Evolutionary conservation across 768 basidiomycete genomes (phyloP).

Genomic region (Rhizopogon vinicolor): DNA sequence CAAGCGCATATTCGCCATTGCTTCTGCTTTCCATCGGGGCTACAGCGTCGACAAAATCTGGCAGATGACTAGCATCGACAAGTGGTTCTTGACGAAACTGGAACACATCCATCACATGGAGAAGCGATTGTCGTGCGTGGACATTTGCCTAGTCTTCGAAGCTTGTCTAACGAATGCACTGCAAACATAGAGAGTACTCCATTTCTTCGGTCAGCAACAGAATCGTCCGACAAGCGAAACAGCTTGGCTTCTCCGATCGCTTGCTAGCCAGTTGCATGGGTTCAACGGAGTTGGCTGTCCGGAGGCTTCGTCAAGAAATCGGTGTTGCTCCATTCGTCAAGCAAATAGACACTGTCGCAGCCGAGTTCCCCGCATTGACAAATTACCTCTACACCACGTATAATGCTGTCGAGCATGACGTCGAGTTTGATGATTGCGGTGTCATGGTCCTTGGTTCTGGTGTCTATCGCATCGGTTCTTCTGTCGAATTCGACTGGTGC

Average conservation of each 20-base stretch:
- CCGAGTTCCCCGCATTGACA: conserved; percentile 97
- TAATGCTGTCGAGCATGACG: conserved; percentile 92
- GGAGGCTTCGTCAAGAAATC: conserved; percentile 80
- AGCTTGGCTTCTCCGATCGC: conserved; percentile 93
- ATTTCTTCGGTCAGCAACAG: conserved; percentile 58
- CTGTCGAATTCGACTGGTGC: conserved; percentile 99
- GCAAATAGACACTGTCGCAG: conserved; percentile 98
- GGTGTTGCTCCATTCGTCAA: conserved; percentile 90
- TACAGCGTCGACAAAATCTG: conserved; percentile 95
- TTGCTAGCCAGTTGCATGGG: conserved; percentile 80
- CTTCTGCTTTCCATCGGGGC: conserved; percentile 87
- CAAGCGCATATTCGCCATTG: conserved; percentile 95
- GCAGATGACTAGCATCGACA: conserved; percentile 98
- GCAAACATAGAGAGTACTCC: conserved; percentile 47
- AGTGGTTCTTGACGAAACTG: conserved; percentile 94
- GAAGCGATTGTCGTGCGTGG: conserved; percentile 62
- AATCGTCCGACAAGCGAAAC: conserved; percentile 79
- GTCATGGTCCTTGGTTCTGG: conserved; percentile 98
- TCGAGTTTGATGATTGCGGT: conserved; percentile 85
- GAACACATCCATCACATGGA: conserved; percentile 83
- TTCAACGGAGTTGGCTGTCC: conserved; percentile 91
- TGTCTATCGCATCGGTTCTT: conserved; percentile 97
- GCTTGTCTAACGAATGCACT: background rate
- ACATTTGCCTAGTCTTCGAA: background rate
- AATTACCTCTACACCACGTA: conserved; percentile 99